Evolutionary conservation across 139 green algal genomes (phyloP), one percentile per base, ranked within the genome.

Genomic region (Auxenochlorella pyrenoidosa): DNA sequence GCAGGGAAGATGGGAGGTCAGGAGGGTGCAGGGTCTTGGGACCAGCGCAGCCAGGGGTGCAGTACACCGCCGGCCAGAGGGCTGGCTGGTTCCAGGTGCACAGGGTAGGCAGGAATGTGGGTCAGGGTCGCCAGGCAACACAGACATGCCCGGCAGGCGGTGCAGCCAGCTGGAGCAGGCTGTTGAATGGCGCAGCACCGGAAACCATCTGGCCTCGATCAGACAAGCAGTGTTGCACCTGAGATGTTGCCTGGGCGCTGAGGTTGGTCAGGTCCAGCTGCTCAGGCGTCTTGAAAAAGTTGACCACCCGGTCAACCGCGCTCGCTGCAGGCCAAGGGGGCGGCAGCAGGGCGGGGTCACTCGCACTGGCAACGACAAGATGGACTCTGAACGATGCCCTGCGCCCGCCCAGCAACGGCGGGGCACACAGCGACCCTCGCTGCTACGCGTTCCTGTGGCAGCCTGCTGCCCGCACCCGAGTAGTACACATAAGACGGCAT

Each of bases 401-500:
- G n/a, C n/a, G n/a, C n/a, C n/a, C n/a, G n/a, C n/a, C n/a, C n/a
- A n/a, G n/a, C n/a, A n/a, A n/a, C n/a, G n/a, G n/a, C n/a, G n/a
- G n/a, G n/a, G n/a, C n/a, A n/a, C n/a, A n/a, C n/a, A n/a, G n/a
- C 68, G 0, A 24, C n/a, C 32, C n/a, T 21, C 24, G 68, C n/a
- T 75, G 26, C 63, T 71, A 18, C 18, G 63, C 13, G 2, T 71
- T 36, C 63, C 63, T 71, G 63, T 24, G 6, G 63, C 63, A 71
- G 63, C 24, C 26, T 30, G 19, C 13, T 8, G 0, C 5, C 16
- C 73, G 32, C 63, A 85, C 80, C 80, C 18, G 85, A 84, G 84
- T 98, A 98, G 22, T 94, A 97, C 13, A 98, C 94, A 80, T 96
- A 98, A 79, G 86, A 94, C 44, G 96, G 94, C 0, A 93, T 92